Percentiles rank a stretch among this genome's conserved stretches.
Evolutionary conservation across 2,329 filamentous ascomycete genomes (phyloP).

Genomic region (Trichophyton rubrum): DNA sequence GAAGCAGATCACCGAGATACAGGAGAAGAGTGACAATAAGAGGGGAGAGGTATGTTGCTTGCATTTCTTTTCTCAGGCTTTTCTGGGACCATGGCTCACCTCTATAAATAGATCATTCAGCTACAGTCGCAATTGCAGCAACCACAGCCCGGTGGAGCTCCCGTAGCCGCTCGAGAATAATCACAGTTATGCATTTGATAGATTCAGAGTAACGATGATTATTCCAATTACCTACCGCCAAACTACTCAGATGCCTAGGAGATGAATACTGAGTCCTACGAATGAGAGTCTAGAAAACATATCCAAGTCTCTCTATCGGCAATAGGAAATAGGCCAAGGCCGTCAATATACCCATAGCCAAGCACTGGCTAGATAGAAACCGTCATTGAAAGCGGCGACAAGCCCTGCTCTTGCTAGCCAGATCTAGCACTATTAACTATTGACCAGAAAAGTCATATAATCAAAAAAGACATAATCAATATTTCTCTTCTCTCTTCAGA

Average conservation of each 20-base stretch:
- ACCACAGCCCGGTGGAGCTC: conserved; percentile 5
- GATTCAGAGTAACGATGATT: neutral
- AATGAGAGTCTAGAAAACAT: neutral
- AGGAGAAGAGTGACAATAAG: conserved; percentile 52
- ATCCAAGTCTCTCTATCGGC: neutral
- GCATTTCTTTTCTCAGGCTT: neutral
- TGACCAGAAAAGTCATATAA: neutral
- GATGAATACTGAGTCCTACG: neutral
- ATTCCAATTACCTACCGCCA: neutral
- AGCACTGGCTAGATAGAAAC: neutral
- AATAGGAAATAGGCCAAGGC: neutral
- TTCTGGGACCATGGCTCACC: neutral
- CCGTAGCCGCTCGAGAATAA: neutral
- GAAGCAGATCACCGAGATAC: conserved; percentile 50
- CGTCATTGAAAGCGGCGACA: neutral
- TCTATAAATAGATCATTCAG: conserved; percentile 24
- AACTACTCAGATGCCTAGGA: neutral
- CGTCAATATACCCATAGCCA: neutral
- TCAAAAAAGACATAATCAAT: neutral
- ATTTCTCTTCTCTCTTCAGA: neutral
- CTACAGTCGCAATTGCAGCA: conserved; percentile 23
- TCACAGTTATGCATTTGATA: neutral
- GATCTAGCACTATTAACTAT: neutral
- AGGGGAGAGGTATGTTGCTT: conserved; percentile 46
- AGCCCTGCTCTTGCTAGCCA: neutral